These are phyloP conservation scores for Trichoderma sp. DNA, from an alignment of 2,329 filamentous ascomycete genomes.

Conservation along the genomic window DNA sequence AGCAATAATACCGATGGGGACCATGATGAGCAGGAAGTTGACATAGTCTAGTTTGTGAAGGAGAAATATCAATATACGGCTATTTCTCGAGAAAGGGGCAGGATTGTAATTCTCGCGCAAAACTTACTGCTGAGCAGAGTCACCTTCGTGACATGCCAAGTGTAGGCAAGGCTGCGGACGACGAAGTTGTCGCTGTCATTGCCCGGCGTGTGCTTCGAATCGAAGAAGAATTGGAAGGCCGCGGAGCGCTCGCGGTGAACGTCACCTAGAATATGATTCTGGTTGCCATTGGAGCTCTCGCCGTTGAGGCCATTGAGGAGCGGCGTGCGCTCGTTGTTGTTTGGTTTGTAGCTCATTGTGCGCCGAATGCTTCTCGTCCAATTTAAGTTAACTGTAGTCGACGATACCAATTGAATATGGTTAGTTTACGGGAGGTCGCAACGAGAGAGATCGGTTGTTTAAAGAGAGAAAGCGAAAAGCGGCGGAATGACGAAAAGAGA, in stretches of 20 bases:
- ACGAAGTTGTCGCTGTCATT: slow-evolving; percentile 49
- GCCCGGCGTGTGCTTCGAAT: slow-evolving; percentile 53
- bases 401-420: not conserved
- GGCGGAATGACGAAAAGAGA: not conserved
- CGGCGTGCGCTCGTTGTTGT: slow-evolving; percentile 42
- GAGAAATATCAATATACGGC: not conserved
- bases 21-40: slow-evolving; percentile 72
- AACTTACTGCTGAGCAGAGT: slow-evolving; percentile 62
- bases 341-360: slow-evolving; percentile 13
- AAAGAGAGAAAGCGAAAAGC: not conserved
- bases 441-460: not conserved
- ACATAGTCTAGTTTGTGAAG: slow-evolving; percentile 50
- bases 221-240: slow-evolving; percentile 49
- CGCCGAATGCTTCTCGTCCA: not conserved
- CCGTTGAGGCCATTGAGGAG: slow-evolving; percentile 46
- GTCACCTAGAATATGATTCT: slow-evolving; percentile 26
- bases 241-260: slow-evolving; percentile 27
- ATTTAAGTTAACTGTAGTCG: not conserved
- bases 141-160: slow-evolving; percentile 59
- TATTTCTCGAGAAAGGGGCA: not conserved
- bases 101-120: not conserved
- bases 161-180: slow-evolving; percentile 48
- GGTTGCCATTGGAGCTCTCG: slow-evolving; percentile 28
- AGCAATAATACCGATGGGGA: slow-evolving; percentile 71
- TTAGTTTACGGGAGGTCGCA: not conserved